These are phyloP conservation scores for Cryptosporidium baileyi DNA, from an alignment of 169 alveolate genomes.

Conservation along the genomic window DNA sequence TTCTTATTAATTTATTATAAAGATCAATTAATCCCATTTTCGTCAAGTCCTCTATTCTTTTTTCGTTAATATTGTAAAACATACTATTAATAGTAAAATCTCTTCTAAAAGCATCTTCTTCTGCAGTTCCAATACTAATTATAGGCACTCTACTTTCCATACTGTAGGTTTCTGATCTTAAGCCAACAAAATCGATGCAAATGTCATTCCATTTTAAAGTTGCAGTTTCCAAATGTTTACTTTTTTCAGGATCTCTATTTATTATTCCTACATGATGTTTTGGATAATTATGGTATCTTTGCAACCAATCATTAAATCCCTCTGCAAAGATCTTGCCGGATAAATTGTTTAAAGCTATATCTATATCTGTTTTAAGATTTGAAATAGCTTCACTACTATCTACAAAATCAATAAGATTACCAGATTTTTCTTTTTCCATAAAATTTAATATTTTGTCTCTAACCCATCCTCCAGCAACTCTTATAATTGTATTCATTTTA, in stretches of 20 bases:
- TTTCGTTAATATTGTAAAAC: slow-evolving; percentile 92
- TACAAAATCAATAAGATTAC: background rate
- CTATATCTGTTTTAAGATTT: slow-evolving; percentile 89
- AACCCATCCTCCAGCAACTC: slow-evolving; percentile 99
- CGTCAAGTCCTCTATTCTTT: slow-evolving; percentile 95
- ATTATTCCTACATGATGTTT: slow-evolving; percentile 84
- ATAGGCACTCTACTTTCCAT: slow-evolving; percentile 89
- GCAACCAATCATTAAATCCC: slow-evolving; percentile 73
- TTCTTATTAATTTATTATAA: slow-evolving; percentile 87
- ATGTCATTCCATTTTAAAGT: slow-evolving; percentile 87
- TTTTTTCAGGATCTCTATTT: slow-evolving; percentile 92
- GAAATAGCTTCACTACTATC: slow-evolving; percentile 62
- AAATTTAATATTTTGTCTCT: slow-evolving; percentile 91
- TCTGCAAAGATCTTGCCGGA: slow-evolving; percentile 90
- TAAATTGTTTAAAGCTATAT: slow-evolving; percentile 94
- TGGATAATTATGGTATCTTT: slow-evolving; percentile 15
- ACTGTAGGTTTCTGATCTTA: slow-evolving; percentile 94
- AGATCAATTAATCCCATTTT: slow-evolving; percentile 91
- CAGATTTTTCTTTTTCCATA: background rate
- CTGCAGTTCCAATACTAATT: slow-evolving; percentile 91
- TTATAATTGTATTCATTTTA: slow-evolving; percentile 69
- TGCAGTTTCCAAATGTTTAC: slow-evolving; percentile 97
- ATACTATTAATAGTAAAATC: slow-evolving; percentile 97
- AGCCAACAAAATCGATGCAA: slow-evolving; percentile 94
- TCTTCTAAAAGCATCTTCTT: slow-evolving; percentile 96